Base-by-base conservation (phyloP, 2,329 filamentous ascomycete species). In the Diaporthe sp. region DNA sequence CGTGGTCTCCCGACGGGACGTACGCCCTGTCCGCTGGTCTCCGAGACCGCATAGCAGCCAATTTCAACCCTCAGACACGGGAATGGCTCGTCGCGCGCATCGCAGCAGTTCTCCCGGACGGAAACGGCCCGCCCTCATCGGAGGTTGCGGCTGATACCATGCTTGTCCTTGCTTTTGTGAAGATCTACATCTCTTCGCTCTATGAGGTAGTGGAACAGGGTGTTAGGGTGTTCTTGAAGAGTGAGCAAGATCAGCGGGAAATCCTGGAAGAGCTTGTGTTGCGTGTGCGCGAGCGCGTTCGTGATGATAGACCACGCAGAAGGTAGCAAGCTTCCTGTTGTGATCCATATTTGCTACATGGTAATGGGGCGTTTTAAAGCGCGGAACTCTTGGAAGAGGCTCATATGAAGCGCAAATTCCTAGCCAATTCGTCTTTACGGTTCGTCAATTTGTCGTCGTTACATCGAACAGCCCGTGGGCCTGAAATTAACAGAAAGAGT, bases 71-170 rank as follows among this genome's bases (percentile, higher is more conserved):
- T 51, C 1, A 8, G 8, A 51, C 47, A 25, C 47, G 47, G 9
- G 47, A 51, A 15, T 51, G 47, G 47, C 47, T 51, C 22, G 3
- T 9, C 22, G 2, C 13, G 0, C 20, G 47, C 8, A 25, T 51
- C 47, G 22, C 22, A 10, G 0, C 20, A 10, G 12, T 0, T 51
- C 4, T 51, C 0, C 8, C 47, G 1, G 47, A 10, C 9, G 7
- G 2, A 15, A 10, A 6, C 22, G 22, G 4, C 6, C 1, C 20
- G 22, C 8, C 6, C 8, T 6, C 22, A 1, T n/a, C 3, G 47
- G 47, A n/a, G 47, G 22, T 22, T 51, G 47, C 22, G 20, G 20
- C 10, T 51, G 47, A 51, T 10, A 4, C 47, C 22, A n/a, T 51
- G 47, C 22, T 51, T 2, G 20, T 51, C 7, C 17, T 51, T 1